Conservation (phyloP, 108 stramenopile species). For the Asterionellopsis glacialis region DNA sequence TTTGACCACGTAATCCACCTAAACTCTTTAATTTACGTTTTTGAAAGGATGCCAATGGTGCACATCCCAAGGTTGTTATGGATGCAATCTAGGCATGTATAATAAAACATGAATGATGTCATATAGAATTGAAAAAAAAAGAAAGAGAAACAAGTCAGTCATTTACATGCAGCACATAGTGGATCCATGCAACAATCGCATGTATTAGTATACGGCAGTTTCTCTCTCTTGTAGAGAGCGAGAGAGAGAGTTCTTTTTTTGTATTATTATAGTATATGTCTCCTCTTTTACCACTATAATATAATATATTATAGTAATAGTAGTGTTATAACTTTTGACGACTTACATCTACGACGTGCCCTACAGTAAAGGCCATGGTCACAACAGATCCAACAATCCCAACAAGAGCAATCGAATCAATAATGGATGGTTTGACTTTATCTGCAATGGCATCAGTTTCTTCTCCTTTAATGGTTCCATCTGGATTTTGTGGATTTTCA, state of each 20-base stretch:
- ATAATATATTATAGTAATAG: too few species aligned
- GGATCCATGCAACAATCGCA: too few species aligned
- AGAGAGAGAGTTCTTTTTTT: too few species aligned
- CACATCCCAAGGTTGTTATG: slow-evolving; percentile 5
- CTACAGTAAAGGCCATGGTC: not conserved
- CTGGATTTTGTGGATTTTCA: slow-evolving; percentile 2
- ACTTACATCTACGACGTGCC: not conserved
- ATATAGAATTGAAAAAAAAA: too few species aligned
- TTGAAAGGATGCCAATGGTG: slow-evolving; percentile 19
- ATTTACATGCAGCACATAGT: too few species aligned
- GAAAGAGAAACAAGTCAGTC: too few species aligned
- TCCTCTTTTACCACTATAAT: too few species aligned
- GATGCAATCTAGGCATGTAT: slow-evolving; percentile 4
- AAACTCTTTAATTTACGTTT: slow-evolving; percentile 17
- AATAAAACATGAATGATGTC: too few species aligned
- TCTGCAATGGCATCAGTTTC: slow-evolving; percentile 21
- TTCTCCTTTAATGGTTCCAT: slow-evolving; percentile 24
- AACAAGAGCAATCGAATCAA: slow-evolving; percentile 9
- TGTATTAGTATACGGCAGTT: too few species aligned
- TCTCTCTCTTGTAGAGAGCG: too few species aligned
- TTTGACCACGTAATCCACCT: slow-evolving; percentile 26
- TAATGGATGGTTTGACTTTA: not conserved
- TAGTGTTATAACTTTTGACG: too few species aligned
- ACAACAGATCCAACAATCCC: slow-evolving; percentile 7
- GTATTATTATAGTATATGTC: too few species aligned